Base-by-base conservation (phyloP, 208 protist species). In the Leishmania lainsoni region DNA sequence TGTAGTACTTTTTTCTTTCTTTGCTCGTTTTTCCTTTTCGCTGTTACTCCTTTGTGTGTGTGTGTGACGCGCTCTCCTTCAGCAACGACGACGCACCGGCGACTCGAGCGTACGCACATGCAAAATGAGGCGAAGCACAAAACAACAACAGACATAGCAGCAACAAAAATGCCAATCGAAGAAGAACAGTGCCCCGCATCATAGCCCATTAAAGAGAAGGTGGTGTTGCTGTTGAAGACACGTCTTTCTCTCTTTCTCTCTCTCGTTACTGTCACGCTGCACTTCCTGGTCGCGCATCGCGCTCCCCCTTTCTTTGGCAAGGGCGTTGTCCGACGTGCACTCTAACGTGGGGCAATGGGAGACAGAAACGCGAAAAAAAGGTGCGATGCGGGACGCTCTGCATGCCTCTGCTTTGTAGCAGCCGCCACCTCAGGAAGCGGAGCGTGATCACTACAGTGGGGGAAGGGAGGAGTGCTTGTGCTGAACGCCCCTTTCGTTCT, bases 151-250 rank as follows among this genome's bases (percentile, higher is more conserved):
- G 3, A 12, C 26, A 68, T 8, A 39, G 61, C 78, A 75, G 22
- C 78, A 81, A 69, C 52, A 81, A 70, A 32, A 54, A 45, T 35
- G 45, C 65, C n/a, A 73, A 78, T 68, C 49, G 77, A 42, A 77
- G 61, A 77, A 75, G 56, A 78, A 76, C 68, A 83, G 10, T 70
- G 75, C 49, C 56, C 5, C 14, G 59, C 61, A 39, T 68, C 29
- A 39, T 29, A 39, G 61, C 61, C 78, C n/a, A 78, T 52, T 20
- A 52, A 73, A 45, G 29, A 39, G 61, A 39, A 32, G 29, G 42
- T 14, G 39, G 22, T 4, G 1, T 51, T 17, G 39, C 66, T 49
- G 17, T 49, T 17, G 5, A 29, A 49, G 66, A 49, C 20, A 26
- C 5, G 39, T 45, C 42, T 45, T 45, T 45, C 42, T 72, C 66